A percentile compares a stretch with the other conserved stretches of the same genome.
Evolutionary conservation across 73 alveolate genomes (phyloP).

Genomic region (Effrenium voratum): DNA sequence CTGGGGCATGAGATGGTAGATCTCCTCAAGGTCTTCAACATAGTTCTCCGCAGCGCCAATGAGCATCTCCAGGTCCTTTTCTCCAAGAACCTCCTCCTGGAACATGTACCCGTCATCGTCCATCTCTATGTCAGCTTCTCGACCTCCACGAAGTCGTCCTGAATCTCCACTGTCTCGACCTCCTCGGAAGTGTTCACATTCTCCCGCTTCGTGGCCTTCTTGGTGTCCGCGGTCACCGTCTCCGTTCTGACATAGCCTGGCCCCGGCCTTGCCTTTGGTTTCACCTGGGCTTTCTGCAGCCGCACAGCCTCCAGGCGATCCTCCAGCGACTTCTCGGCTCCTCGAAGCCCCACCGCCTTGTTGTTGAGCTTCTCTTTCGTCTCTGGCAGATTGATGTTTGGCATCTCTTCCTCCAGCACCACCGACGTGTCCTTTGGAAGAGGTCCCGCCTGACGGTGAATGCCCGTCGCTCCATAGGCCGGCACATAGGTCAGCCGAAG

Average conservation of each 20-base stretch:
- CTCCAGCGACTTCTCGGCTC: neutral
- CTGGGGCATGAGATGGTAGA: neutral
- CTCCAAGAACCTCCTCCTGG: no score
- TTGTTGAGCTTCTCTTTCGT: neutral
- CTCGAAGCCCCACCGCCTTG: neutral
- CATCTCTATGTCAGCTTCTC: neutral
- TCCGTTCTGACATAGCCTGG: neutral
- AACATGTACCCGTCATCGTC: neutral
- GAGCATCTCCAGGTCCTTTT: no score
- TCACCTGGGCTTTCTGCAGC: neutral
- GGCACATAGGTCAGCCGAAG: neutral
- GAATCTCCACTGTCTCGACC: neutral
- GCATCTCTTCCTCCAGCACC: neutral
- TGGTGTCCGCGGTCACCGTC: neutral
- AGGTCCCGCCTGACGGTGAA: neutral
- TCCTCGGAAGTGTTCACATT: neutral
- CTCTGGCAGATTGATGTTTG: neutral
- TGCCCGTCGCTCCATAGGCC: neutral
- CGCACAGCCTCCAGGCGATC: neutral
- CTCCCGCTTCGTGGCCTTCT: conserved; percentile 2
- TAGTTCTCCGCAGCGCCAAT: neutral
- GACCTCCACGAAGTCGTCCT: neutral
- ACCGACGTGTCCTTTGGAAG: neutral
- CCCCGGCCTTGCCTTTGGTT: neutral
- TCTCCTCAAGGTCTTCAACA: neutral